Evolutionary conservation across 202 grass and related monocot genomes (phyloP), one percentile per base, ranked within the genome.

Genomic region (Saccharum hybrid): DNA sequence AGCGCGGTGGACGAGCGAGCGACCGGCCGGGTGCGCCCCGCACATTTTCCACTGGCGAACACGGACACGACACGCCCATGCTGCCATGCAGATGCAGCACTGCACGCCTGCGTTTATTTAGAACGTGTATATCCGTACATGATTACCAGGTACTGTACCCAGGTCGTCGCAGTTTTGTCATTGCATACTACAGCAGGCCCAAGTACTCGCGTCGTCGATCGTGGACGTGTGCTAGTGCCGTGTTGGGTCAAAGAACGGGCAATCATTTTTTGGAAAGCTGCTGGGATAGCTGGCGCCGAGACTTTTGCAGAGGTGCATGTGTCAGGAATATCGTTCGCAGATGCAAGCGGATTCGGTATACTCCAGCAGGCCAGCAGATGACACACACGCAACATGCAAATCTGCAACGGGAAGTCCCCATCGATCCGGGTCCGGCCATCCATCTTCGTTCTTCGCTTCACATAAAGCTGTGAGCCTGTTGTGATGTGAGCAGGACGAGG

Each of bases 241-340:
- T 79, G 15, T 21, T 3, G 49, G 59, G 70, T 84, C 82, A 84
- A 81, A 88, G 75, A 43, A 63, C 16, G 33, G 49, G 62, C 82
- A 88, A 84, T 84, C 69, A 84, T 84, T 84, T 70, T 11, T 66
- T 70, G 85, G 74, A 90, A 90, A 87, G 88, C 70, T 87, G 75
- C 80, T 57, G 12, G 13, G 63, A 34, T 30, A 75, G 88, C 84
- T 84, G 88, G 84, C 84, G 75, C 38, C 51, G 31, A 83, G 54
- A 87, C 84, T 83, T 90, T 86, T 64, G 80, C 87, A 45, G 34
- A 46, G 12, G 23, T 37, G 63, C 69, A 26, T 14, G 52, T 90
- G 84, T 83, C 88, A 90, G 84, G 88, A 83, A 90, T 87, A 83
- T 80, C 66, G 80, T 71, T 86, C 59, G 66, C 62, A 68, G 80